Evolutionary conservation across 768 basidiomycete genomes (phyloP), one percentile per base, ranked within the genome.

Genomic region (Lactarius indigo): DNA sequence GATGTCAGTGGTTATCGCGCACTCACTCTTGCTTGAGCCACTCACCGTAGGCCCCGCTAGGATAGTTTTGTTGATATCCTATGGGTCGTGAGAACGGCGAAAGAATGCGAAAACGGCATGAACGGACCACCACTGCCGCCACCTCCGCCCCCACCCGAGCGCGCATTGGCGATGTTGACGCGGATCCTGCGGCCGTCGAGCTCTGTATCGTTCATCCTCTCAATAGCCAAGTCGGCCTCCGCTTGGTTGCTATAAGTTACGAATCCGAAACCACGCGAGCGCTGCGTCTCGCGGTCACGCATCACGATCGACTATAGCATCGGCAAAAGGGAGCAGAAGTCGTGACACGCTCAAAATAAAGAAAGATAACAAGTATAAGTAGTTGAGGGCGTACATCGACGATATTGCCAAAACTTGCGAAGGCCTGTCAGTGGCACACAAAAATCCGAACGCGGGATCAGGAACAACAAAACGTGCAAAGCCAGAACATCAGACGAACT

Each of bases 231-330:
- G 13, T 90, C 80, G 55, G 96, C 96, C 76, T 96, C 94, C 35
- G 78, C 73, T 15, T 74, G 54, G 57, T 77, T 75, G 69, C 81
- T 77, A 77, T 81, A 95, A 63, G 92, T 95, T 68, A 98, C 95
- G 79, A 98, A 98, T 69, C 96, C 96, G 77, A 98, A 98, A 75
- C 96, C 96, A 76, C 96, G 90, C 70, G 94, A 96, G 75, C 96
- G 93, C 68, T 93, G 92, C 71, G 96, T 98, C 76, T 97, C 96
- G 76, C 95, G 93, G 81, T 98, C 96, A 81, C 93, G 91, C 95
- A 96, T 96, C 78, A 96, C 94, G 80, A 96, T 94, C 73, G 91
- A 91, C 94, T 97, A 79, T 71, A 79, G 76, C 66, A 77, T 72
- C 72, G 23, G 65, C 55, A 28, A 50, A 57, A 57, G 50, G 31